phyloP scores from a whole-genome alignment of 108 stramenopile genomes.

The Nitzschia putrida region DNA sequence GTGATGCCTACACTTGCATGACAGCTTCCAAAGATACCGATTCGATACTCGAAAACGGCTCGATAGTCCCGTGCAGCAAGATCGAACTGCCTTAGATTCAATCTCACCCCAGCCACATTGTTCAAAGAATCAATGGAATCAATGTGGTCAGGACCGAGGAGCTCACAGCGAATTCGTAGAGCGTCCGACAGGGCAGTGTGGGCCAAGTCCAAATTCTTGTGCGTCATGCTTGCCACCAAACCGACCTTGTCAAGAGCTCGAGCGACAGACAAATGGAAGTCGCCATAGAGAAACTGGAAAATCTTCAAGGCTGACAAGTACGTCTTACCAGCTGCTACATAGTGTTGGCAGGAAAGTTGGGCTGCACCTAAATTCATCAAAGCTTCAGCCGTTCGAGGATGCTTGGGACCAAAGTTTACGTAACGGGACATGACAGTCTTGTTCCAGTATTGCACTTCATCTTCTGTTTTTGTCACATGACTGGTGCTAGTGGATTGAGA shows the following conservation, averaged over 20 bases:
- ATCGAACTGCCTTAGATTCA: slow-evolving; percentile 16
- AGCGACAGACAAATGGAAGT: slow-evolving; percentile 22
- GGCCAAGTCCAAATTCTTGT: slow-evolving; percentile 27
- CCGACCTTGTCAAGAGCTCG: slow-evolving; percentile 32
- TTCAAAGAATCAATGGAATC: slow-evolving; percentile 42
- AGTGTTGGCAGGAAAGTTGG: slow-evolving; percentile 8
- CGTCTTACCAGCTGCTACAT: slow-evolving; percentile 4
- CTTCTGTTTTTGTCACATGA: not conserved
- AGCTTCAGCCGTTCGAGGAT: slow-evolving; percentile 17
- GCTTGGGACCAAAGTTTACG: not conserved
- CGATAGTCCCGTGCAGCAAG: slow-evolving; percentile 13
- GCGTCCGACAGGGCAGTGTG: slow-evolving; percentile 11
- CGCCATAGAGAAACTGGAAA: slow-evolving; percentile 13
- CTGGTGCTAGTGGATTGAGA: no score
- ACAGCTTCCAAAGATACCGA: slow-evolving; percentile 23
- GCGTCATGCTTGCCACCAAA: slow-evolving; percentile 3
- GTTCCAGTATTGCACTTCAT: slow-evolving; percentile 12
- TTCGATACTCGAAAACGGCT: slow-evolving; percentile 19
- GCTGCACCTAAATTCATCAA: slow-evolving; percentile 28
- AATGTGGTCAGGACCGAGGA: slow-evolving; percentile 28
- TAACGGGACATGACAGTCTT: not conserved
- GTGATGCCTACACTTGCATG: slow-evolving; percentile 39
- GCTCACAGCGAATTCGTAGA: slow-evolving; percentile 24
- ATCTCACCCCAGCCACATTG: slow-evolving; percentile 28
- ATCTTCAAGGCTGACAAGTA: slow-evolving; percentile 20